phyloP scores from a whole-genome alignment of 768 basidiomycete genomes.

The Psilocybe cubensis region DNA sequence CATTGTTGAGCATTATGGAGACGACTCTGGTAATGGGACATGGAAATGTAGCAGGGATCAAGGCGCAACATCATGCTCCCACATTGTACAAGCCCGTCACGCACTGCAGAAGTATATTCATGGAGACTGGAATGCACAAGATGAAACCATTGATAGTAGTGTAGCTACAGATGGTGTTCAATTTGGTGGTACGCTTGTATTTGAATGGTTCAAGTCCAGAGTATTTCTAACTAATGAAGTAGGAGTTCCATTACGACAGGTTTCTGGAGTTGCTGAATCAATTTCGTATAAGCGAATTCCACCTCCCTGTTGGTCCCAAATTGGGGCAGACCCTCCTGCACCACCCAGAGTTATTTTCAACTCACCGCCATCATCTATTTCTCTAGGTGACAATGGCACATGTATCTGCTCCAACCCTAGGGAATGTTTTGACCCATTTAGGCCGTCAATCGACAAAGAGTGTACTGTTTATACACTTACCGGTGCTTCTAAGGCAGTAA shows the following conservation, averaged over 20 bases:
- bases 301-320: slow-evolving; percentile 16
- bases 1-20: slow-evolving; percentile 12
- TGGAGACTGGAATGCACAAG: slow-evolving; percentile 2
- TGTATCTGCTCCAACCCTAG: slow-evolving; percentile 15
- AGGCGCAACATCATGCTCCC: background rate
- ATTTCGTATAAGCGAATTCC: slow-evolving; percentile 16
- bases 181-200: no score
- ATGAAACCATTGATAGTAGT: background rate
- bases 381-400: background rate
- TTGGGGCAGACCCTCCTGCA: slow-evolving; percentile 10
- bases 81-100: slow-evolving; percentile 8
- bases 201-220: background rate
- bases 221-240: background rate
- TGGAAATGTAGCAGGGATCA: slow-evolving; percentile 15
- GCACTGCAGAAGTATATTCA: slow-evolving; percentile 8
- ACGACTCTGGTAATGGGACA: slow-evolving; percentile 7
- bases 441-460: background rate
- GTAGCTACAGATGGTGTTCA: background rate
- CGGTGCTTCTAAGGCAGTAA: background rate
- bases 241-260: background rate
- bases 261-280: background rate
- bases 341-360: background rate
- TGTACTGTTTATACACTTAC: slow-evolving; percentile 18
- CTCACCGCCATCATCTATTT: background rate
- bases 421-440: background rate